Evolutionary conservation across 257 asterid species (phyloP), one percentile per base, ranked within the genome.

Genomic region (Prunella vulgaris): DNA sequence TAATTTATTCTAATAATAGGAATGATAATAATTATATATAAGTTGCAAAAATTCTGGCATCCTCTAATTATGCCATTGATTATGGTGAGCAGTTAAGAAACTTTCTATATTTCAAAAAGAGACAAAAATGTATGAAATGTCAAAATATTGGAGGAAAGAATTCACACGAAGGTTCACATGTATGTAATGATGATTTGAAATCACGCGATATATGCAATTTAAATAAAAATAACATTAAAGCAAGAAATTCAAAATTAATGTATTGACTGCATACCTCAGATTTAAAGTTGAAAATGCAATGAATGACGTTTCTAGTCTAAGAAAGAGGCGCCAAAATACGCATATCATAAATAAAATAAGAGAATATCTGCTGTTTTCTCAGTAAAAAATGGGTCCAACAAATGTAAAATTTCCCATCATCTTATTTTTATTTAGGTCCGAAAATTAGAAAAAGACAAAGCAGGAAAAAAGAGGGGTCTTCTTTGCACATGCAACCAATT

Each of bases 401-500:
- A 42, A 42, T 10, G 7, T 42, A 12, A 42, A 40, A 10, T 14
- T 7, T n/a, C 5, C 15, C n/a, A 12, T 2, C 48, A 10, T 40
- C n/a, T 9, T 25, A 25, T 25, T 25, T 25, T 25, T n/a, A n/a
- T n/a, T n/a, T n/a, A n/a, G n/a, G n/a, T n/a, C n/a, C n/a, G 8
- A 12, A 60, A 54, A 28, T 49, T 15, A 6, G 9, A 33, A 71
- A 27, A 68, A 13, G 60, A 74, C 42, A 60, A 51, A 67, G 21
- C 10, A 21, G 58, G 65, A 35, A 38, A 27, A 33, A 38, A 27
- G 22, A 18, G 51, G 76, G 18, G 22, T 42, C 35, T 68, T 54
- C 59, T 30, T 5, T 62, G 67, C 82, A 77, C 77, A 72, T 71
- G 80, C 75, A 21, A 35, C 13, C 48, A 72, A 70, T 64, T 58